Conservation (phyloP, 2,329 filamentous ascomycete genomes). For the Scedosporium dehoogii region DNA sequence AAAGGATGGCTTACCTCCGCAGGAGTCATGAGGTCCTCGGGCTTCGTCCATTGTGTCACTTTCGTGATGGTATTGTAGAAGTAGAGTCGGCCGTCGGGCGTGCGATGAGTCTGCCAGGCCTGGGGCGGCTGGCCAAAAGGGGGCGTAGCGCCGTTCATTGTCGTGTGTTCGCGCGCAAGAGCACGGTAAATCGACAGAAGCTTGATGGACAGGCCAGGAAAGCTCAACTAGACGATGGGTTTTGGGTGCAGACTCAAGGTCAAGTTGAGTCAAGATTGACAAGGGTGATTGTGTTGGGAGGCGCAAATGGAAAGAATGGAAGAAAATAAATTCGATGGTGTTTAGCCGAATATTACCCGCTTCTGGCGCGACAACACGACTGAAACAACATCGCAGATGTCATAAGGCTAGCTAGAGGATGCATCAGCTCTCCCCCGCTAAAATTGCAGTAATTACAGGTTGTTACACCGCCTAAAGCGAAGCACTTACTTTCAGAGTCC, state of each 20-base stretch:
- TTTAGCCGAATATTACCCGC: not conserved
- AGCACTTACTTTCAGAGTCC: too few relatives aligned
- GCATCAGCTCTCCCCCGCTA: too few relatives aligned
- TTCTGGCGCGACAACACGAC: too few relatives aligned
- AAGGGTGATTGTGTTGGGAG: not conserved
- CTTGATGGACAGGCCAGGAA: not conserved
- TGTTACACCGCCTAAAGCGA: too few relatives aligned
- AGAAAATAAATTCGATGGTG: not conserved
- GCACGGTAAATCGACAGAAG: not conserved
- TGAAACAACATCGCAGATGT: too few relatives aligned
- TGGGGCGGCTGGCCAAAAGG: constrained; percentile 39
- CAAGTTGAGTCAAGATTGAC: not conserved
- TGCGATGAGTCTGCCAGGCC: constrained; percentile 73
- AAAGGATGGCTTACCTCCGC: constrained; percentile 54
- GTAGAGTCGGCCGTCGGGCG: constrained; percentile 74
- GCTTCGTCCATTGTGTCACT: constrained; percentile 89
- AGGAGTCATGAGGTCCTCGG: constrained; percentile 74
- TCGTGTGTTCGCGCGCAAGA: constrained; percentile 6
- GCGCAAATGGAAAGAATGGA: too few relatives aligned
- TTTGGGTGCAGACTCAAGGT: not conserved
- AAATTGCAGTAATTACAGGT: too few relatives aligned
- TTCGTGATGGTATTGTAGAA: constrained; percentile 86
- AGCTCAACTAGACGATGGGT: not conserved
- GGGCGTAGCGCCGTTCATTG: constrained; percentile 48
- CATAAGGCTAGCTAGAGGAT: too few relatives aligned